phyloP scores from a whole-genome alignment of 2,329 filamentous ascomycete species.

The Claviceps sorghi region DNA sequence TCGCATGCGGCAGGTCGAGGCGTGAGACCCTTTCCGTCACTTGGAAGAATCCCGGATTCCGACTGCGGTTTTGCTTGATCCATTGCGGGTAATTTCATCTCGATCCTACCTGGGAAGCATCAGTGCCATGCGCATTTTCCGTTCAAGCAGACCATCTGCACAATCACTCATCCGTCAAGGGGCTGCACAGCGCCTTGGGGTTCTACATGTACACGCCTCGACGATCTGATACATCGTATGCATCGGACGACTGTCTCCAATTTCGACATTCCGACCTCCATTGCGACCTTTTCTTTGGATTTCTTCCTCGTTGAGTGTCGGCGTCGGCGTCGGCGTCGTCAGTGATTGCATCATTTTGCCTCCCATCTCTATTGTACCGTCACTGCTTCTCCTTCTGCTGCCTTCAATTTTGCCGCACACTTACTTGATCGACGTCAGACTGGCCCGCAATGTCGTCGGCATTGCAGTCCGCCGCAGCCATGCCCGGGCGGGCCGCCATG shows the following conservation, averaged over 20 bases:
- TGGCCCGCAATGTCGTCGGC: neutral
- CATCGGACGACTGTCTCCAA: neutral
- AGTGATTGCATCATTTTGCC: neutral
- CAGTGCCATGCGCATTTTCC: neutral
- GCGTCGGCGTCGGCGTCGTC: too few species aligned
- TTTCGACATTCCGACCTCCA: neutral
- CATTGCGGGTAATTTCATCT: neutral
- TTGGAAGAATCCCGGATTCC: too few species aligned
- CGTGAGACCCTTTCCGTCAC: too few species aligned
- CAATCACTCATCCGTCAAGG: neutral
- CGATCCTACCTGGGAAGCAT: neutral
- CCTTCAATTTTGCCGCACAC: neutral
- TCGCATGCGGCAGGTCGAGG: neutral
- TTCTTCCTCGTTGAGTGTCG: neutral
- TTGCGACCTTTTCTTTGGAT: neutral
- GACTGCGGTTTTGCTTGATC: neutral
- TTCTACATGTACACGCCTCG: neutral
- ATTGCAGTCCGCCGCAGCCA: neutral
- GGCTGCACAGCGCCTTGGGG: neutral
- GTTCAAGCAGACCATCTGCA: neutral
- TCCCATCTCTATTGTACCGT: neutral
- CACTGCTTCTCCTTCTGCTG: neutral
- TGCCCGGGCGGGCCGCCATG: neutral
- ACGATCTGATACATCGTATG: neutral
- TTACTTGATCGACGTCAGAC: neutral